Evolutionary conservation across 1,284 basidiomycete species (phyloP), one percentile per base, ranked within the genome.

Genomic region (Heterobasidion irregulare): DNA sequence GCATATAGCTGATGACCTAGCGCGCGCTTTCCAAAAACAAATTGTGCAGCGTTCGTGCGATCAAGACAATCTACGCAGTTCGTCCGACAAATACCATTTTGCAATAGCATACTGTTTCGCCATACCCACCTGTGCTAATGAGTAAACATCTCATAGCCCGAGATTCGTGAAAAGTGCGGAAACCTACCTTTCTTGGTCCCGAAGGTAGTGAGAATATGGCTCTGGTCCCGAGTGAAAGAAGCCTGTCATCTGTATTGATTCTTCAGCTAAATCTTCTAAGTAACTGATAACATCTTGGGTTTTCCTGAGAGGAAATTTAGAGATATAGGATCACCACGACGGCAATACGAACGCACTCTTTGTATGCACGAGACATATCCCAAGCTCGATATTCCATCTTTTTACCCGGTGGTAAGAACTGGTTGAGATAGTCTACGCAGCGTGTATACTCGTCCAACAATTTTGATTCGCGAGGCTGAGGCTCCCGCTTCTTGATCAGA

Each of bases 21-120:
- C 0, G 92, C 96, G 12, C 92, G 87, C 68, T 98, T 98, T 2
- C 94, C 97, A 59, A 99, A 96, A 0, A 98, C 94, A 65, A 98
- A 98, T 66, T 99, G 96, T 0, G 94, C 94, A 0, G 95, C 94
- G 63, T 99, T 99, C 2, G 97, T 99, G 5, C 94, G 84, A 68
- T 99, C 97, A 8, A 99, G 77, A 65, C 97, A 99, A 66, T 99
- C 97, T 1, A 99, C 93, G 61, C 92, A 97, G 64, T 97, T 97
- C 0, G 85, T 92, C 8, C 94, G 80, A 62, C 90, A 91, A 41
- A 98, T 81, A 4, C 96, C 96, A 53, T 90, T 92, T 70, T 99
- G 97, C 12, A 99, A 71, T 1, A 85, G 79, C 58, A 97, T 92
- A 0, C 74, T 76, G 50, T 73, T 74, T 8, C 92, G 81, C 77